Evolutionary conservation across 1,284 basidiomycete genomes (phyloP).

Genomic region (Bjerkandera adusta): DNA sequence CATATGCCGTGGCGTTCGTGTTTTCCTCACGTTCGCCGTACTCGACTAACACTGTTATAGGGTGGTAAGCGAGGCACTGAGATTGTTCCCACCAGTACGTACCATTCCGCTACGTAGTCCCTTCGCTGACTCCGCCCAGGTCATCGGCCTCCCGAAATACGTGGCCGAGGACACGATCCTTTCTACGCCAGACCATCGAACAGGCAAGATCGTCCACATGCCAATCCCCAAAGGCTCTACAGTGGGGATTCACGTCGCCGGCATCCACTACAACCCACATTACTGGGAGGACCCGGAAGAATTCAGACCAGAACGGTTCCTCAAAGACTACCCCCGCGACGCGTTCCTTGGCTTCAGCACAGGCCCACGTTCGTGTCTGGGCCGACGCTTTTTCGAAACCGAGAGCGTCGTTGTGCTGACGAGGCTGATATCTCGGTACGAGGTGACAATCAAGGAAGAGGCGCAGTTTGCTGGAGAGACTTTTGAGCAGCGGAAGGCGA

Average conservation of each 20-base stretch:
- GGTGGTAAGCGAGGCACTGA: conserved; percentile 54
- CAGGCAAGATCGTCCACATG: conserved; percentile 33
- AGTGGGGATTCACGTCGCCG: conserved; percentile 37
- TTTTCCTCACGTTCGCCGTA: conserved; percentile 42
- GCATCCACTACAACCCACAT: conserved; percentile 41
- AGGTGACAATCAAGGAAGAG: conserved; percentile 48
- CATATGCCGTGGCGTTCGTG: conserved; percentile 33
- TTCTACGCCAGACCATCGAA: conserved; percentile 31
- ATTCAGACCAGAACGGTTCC: conserved; percentile 51
- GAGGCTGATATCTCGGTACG: conserved; percentile 45
- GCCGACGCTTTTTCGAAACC: conserved; percentile 29
- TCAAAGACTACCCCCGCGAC: conserved; percentile 47
- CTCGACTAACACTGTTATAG: conserved; percentile 29
- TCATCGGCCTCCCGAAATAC: conserved; percentile 45
- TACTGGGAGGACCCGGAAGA: conserved; percentile 51
- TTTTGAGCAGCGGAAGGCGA: conserved; percentile 41
- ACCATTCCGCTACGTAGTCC: too few relatives aligned
- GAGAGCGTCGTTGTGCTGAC: conserved; percentile 44
- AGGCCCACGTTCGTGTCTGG: conserved; percentile 32
- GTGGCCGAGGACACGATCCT: conserved; percentile 45
- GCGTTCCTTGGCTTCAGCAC: conserved; percentile 53
- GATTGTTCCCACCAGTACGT: conserved; percentile 56
- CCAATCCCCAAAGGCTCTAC: conserved; percentile 43
- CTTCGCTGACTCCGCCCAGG: too few relatives aligned
- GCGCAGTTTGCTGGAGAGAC: conserved; percentile 45